Evolutionary conservation across 2,329 filamentous ascomycete species (phyloP), one percentile per base, ranked within the genome.

Genomic region (Coccinonectria pachysandricola): DNA sequence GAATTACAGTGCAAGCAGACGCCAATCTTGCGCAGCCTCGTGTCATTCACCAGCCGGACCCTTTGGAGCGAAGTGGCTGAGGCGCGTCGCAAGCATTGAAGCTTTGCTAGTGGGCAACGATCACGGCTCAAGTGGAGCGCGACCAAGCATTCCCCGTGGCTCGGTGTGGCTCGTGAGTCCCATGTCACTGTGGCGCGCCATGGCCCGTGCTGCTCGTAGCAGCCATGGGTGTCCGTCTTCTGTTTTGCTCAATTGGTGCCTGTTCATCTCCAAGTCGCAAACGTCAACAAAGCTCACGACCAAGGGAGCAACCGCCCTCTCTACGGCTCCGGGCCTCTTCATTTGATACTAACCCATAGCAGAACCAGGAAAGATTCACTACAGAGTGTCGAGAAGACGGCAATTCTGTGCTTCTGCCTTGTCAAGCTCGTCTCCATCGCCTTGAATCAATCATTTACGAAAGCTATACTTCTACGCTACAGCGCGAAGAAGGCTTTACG

Each of bases 281-380:
- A 45, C 49, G 39, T 55, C 50, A 53, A 55, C 51, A 55, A 47
- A 38, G 26, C 35, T 28, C 27, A 36, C 28, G 27, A 35, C 32
- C 25, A 37, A 34, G 41, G 42, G 40, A 48, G 46, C 48, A 45
- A 43, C 42, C 36, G 36, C 33, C 43, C 40, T 44, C 31, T 35
- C 42, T 41, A 44, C 40, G 50, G 49, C 43, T 45, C 37, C 39
- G 52, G n/a, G 51, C 50, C 47, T 32, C 20, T 21, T 30, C 32
- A 37, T 29, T 28, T 32, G 19, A 32, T 52, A 55, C 51, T 56
- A 54, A 55, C 49, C 38, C 35, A 38, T 27, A 46, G 40, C 32
- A 43, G 16, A 21, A 23, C 26, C 14, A 26, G 17, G 19, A 28
- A 10, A 23, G 11, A 12, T 21, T 22, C 19, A n/a, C n/a, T n/a